Conservation (phyloP, 495 filamentous ascomycete genomes). For the Penicillium goetzii region DNA sequence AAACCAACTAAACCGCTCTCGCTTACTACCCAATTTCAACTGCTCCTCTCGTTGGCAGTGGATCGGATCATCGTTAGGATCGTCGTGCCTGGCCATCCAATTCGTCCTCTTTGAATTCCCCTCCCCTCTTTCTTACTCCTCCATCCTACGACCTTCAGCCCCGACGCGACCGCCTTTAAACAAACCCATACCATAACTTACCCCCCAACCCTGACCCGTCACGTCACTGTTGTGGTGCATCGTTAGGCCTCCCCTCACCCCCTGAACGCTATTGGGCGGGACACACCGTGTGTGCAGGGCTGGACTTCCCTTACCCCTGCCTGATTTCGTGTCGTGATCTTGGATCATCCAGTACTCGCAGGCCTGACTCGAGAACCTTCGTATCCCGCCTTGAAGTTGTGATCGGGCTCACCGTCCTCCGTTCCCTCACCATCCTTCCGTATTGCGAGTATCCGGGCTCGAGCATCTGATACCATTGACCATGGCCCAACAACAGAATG, state of each 20-base stretch:
- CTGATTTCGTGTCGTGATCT: slow-evolving; percentile 20
- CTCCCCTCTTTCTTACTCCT: background rate
- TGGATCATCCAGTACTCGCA: slow-evolving; percentile 14
- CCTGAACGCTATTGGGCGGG: slow-evolving; percentile 24
- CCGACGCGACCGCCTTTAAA: slow-evolving; percentile 24
- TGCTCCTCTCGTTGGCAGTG: slow-evolving; percentile 12
- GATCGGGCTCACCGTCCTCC: slow-evolving; percentile 14
- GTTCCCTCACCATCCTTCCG: slow-evolving; percentile 14
- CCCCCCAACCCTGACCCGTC: slow-evolving; percentile 19
- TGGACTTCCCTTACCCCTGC: slow-evolving; percentile 22
- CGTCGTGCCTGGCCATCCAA: slow-evolving; percentile 8
- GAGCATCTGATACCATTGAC: slow-evolving; percentile 23
- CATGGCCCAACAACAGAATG: slow-evolving; percentile 64
- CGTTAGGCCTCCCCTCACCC: slow-evolving; percentile 21
- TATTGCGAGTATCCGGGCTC: slow-evolving; percentile 15
- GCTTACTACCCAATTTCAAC: slow-evolving; percentile 9
- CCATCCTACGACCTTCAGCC: slow-evolving; percentile 21
- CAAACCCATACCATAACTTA: background rate
- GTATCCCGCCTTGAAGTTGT: slow-evolving; percentile 11
- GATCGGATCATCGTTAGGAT: slow-evolving; percentile 13
- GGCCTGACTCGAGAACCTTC: slow-evolving; percentile 15
- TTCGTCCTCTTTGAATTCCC: slow-evolving; percentile 7
- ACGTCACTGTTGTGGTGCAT: slow-evolving; percentile 30
- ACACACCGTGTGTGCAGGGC: slow-evolving; percentile 21
- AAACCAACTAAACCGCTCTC: slow-evolving; percentile 7